These are phyloP conservation scores for Chrysosporium keratinophilum DNA, from an alignment of 2,329 filamentous ascomycete species.

Conservation along the genomic window DNA sequence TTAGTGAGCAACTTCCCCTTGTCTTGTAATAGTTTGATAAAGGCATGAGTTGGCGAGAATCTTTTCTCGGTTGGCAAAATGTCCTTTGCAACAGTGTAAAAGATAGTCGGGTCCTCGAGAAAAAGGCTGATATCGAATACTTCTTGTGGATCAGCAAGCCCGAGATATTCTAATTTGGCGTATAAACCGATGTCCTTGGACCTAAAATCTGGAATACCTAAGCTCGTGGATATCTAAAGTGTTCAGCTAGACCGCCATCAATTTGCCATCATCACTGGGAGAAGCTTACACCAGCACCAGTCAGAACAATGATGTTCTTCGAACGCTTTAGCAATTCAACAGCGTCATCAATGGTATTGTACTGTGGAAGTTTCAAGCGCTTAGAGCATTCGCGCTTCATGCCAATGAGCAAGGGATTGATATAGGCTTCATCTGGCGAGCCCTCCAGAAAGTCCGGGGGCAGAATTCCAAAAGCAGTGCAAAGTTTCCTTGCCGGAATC, in stretches of 20 bases:
- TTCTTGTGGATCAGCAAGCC: constrained; percentile 75
- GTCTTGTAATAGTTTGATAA: constrained; percentile 80
- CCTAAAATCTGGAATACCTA: constrained; percentile 94
- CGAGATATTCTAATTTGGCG: constrained; percentile 67
- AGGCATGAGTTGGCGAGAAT: constrained; percentile 86
- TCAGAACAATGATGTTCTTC: constrained; percentile 83
- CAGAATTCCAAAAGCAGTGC: constrained; percentile 73
- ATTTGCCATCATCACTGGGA: background rate
- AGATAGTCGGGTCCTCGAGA: constrained; percentile 72
- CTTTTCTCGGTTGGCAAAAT: constrained; percentile 71
- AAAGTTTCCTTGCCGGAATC: constrained; percentile 69
- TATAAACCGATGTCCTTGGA: constrained; percentile 90
- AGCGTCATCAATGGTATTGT: constrained; percentile 82
- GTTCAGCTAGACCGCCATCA: constrained; percentile 9
- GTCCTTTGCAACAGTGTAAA: constrained; percentile 84
- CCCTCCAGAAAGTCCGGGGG: constrained; percentile 65
- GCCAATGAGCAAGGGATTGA: constrained; percentile 62
- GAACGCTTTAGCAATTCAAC: constrained; percentile 62
- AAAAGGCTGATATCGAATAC: constrained; percentile 90
- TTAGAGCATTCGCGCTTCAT: constrained; percentile 72
- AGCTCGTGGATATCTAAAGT: constrained; percentile 70
- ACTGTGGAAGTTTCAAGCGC: constrained; percentile 64
- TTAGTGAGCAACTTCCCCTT: constrained; percentile 86
- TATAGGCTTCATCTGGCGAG: constrained; percentile 62
- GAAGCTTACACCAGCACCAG: constrained; percentile 61